These are phyloP conservation scores for Anaeromyces robustus DNA, from an alignment of 192 early-diverging fungal species.

Conservation along the genomic window DNA sequence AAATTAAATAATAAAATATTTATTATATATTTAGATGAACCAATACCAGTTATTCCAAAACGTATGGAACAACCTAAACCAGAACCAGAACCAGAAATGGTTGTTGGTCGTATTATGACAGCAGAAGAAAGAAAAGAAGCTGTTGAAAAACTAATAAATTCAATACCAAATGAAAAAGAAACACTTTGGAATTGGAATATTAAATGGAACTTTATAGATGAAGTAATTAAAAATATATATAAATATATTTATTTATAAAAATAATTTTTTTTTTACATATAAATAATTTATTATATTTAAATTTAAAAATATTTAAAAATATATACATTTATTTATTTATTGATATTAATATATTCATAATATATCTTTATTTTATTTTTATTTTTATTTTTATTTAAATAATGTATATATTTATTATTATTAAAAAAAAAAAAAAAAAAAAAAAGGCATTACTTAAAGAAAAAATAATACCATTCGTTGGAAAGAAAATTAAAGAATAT, in stretches of 20 bases:
- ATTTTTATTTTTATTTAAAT: too few relatives aligned
- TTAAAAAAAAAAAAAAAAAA: too few relatives aligned
- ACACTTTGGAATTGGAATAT: conserved; percentile 55
- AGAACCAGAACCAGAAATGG: conserved; percentile 3
- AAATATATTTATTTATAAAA: not conserved
- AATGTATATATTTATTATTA: too few relatives aligned
- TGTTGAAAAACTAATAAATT: conserved; percentile 45
- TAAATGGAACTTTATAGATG: conserved; percentile 60
- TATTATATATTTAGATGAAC: too few relatives aligned
- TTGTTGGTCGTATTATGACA: conserved; percentile 40
- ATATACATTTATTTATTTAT: too few relatives aligned
- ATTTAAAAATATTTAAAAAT: conserved; percentile 13
- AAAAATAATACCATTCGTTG: conserved; percentile 58
- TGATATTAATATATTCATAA: too few relatives aligned
- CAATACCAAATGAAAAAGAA: conserved; percentile 52
- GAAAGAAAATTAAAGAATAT: conserved; percentile 63
- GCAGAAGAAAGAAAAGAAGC: conserved; percentile 47
- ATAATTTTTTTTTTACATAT: too few relatives aligned
- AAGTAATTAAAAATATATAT: conserved; percentile 20
- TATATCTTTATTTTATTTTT: too few relatives aligned
- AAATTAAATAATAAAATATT: too few relatives aligned
- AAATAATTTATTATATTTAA: conserved; percentile 16
- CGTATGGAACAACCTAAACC: too few relatives aligned
- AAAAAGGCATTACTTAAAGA: conserved; percentile 27
- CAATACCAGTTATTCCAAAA: conserved; percentile 2